These are phyloP conservation scores for Rhodamnia argentea DNA, from an alignment of 345 rosid species.

Conservation along the genomic window DNA sequence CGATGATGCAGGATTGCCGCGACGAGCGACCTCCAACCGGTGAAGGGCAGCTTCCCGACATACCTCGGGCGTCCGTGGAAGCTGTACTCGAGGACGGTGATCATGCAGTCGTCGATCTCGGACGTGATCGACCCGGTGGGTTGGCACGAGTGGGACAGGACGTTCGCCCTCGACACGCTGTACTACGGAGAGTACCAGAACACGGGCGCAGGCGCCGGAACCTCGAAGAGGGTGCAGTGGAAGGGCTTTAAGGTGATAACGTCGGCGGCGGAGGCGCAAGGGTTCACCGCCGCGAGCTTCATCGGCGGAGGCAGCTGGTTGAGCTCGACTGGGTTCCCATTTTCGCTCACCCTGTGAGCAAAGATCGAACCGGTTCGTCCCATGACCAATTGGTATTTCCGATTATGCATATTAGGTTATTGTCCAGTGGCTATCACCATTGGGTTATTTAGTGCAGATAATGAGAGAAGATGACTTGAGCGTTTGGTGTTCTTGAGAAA, in stretches of 20 bases:
- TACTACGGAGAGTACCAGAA: constrained; percentile 65
- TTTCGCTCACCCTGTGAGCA: constrained; percentile 43
- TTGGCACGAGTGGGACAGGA: constrained; percentile 74
- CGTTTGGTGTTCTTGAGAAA: neutral
- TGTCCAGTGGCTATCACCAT: neutral
- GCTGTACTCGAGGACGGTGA: constrained; percentile 70
- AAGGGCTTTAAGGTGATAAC: constrained; percentile 52
- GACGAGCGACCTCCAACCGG: constrained; percentile 51
- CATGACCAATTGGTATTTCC: neutral
- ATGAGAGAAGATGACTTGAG: neutral
- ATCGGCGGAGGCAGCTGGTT: constrained; percentile 66
- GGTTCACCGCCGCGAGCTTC: constrained; percentile 39
- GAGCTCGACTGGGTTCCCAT: constrained; percentile 69
- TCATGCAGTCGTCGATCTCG: constrained; percentile 64
- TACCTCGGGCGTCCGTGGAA: constrained; percentile 94
- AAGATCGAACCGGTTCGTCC: neutral
- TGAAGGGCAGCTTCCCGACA: constrained; percentile 47
- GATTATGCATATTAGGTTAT: neutral
- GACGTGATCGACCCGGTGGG: constrained; percentile 61
- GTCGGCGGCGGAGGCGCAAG: constrained; percentile 44
- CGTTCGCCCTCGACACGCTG: constrained; percentile 57
- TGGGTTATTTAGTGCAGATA: too few relatives aligned
- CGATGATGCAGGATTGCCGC: constrained; percentile 43
- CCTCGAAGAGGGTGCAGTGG: constrained; percentile 68
- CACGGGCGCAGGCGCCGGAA: constrained; percentile 63